Base-by-base conservation (phyloP, 2,329 filamentous ascomycete species). In the Aspergillus pseudotamarii region DNA sequence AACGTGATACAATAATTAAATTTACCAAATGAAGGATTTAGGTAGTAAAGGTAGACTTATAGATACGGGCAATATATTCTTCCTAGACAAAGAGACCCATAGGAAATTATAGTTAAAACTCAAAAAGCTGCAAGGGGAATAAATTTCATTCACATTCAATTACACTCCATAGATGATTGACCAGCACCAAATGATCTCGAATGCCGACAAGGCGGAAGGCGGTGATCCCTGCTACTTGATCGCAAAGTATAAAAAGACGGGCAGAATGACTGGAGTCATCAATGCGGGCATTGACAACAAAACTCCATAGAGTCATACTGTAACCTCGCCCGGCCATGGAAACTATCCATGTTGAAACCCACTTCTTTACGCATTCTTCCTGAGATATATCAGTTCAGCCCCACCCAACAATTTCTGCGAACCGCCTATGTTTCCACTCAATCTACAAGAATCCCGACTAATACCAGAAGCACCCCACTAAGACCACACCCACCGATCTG, bases 291-390 rank as follows among this genome's bases (percentile, higher is more conserved):
- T 6, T 23, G 19, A 28, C 23, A 30, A 26, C 23, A 51, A 51
- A 32, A 19, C 12, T 23, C 26, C 28, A 46, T 34, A 57, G 19
- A 26, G 8, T 28, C 54, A 48, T 48, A 48, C 23, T 50, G 23
- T 8, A 50, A 30, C 23, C 10, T 41, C 61, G 54, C 55, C 55
- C 50, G 46, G 41, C 23, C n/a, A 69, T 66, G 67, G 64, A 64
- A 57, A 36, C n/a, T 53, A 54, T 67, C 65, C 62, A 74, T 74
- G 72, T 66, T 45, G 54, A 66, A 59, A 53, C 36, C 67, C 55
- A 66, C 59, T 55, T 46, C 60, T 59, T 46, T 66, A 26, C 56
- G 64, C 30, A 64, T 60, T 61, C 58, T 71, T 32, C 53, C 68
- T 62, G 63, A 68, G 62, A 55, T 38, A 32, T 23, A 36, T 64